phyloP scores from a whole-genome alignment of 2,329 filamentous ascomycete genomes.

The Neopestalotiopsis sp. region DNA sequence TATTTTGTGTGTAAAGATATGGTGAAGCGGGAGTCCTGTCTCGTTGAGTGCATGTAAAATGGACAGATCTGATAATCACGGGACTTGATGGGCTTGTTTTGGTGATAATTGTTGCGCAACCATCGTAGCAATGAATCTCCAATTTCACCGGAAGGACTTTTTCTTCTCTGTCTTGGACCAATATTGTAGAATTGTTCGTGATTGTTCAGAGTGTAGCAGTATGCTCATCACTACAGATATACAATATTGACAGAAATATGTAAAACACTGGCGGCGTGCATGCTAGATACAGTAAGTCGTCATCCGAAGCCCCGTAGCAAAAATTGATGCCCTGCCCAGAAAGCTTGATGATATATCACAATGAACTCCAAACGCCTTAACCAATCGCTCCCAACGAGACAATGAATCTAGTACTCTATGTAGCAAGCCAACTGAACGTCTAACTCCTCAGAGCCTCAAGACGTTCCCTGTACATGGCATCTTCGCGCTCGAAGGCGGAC shows the following conservation, averaged over 20 bases:
- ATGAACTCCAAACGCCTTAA: neutral
- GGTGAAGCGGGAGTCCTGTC: neutral
- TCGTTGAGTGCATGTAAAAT: too few species aligned
- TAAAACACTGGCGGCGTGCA: neutral
- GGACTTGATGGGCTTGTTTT: too few species aligned
- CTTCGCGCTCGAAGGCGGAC: conserved; percentile 84
- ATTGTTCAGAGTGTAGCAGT: too few species aligned
- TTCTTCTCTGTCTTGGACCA: too few species aligned
- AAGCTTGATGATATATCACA: neutral
- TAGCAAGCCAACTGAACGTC: too few species aligned
- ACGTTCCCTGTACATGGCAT: conserved; percentile 92
- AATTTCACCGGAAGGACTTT: too few species aligned
- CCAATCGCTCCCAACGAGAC: neutral
- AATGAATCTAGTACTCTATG: too few species aligned
- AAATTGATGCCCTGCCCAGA: neutral
- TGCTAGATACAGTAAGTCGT: neutral
- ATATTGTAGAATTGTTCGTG: too few species aligned
- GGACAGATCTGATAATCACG: too few species aligned
- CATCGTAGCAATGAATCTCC: too few species aligned
- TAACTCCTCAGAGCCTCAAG: conserved; percentile 90
- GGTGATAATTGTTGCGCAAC: too few species aligned
- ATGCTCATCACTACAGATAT: neutral
- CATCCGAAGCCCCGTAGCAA: neutral
- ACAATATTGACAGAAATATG: neutral
- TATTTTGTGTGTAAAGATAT: neutral